Percentiles rank a stretch among this genome's conserved stretches.
phyloP scores from a whole-genome alignment of 192 early-diverging fungal species.

The Umbelopsis sp. region DNA sequence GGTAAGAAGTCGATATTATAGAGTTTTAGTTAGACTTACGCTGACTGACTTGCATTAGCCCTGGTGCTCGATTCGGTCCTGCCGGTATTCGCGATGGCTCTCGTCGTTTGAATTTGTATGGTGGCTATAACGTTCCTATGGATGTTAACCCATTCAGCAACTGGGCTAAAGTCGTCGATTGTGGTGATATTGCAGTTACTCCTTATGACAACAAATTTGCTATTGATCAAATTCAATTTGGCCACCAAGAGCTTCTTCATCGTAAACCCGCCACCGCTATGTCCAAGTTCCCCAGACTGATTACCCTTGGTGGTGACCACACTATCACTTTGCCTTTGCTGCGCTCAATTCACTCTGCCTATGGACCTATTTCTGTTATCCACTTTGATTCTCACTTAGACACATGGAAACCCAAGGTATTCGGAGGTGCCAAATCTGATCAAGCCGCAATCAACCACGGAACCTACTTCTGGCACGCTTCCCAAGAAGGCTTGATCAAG shows the following conservation, averaged over 20 bases:
- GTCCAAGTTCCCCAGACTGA: constrained; percentile 20
- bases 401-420: constrained; percentile 22
- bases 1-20: background rate
- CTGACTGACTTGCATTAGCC: background rate
- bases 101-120: constrained; percentile 28
- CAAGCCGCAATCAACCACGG: constrained; percentile 29
- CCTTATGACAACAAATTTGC: constrained; percentile 34
- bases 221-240: constrained; percentile 27
- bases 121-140: constrained; percentile 30
- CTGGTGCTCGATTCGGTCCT: constrained; percentile 39
- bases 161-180: constrained; percentile 36
- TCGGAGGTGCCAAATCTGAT: constrained; percentile 13
- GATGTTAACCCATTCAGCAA: constrained; percentile 33
- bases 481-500: constrained; percentile 33
- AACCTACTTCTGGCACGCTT: constrained; percentile 35
- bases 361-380: constrained; percentile 24
- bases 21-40: background rate
- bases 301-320: constrained; percentile 36
- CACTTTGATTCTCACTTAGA: constrained; percentile 29
- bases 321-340: constrained; percentile 22
- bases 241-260: constrained; percentile 27
- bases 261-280: constrained; percentile 5
- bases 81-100: constrained; percentile 38
- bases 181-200: constrained; percentile 37
- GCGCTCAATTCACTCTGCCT: background rate